Conservation (phyloP, 2,329 filamentous ascomycete genomes). For the Fusarium torulosum region DNA sequence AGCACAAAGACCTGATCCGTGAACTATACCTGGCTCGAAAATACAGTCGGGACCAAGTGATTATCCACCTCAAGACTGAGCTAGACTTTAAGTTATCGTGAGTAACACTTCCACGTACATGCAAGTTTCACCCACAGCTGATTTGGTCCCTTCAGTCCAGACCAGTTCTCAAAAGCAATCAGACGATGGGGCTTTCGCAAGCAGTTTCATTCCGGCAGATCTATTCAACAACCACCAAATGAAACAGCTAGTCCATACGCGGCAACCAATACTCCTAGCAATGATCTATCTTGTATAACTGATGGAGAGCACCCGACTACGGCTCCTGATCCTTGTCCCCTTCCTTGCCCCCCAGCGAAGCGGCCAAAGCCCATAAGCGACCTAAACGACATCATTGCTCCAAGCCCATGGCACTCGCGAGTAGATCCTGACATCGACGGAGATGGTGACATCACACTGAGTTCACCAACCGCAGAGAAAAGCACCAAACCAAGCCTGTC, state of each 20-base stretch:
- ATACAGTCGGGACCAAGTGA: conserved; percentile 4
- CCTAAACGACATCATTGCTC: neutral
- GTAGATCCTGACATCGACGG: fast-evolving
- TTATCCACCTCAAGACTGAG: neutral
- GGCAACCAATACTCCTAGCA: neutral
- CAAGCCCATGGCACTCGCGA: fast-evolving
- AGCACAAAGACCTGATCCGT: neutral
- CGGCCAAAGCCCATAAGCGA: neutral
- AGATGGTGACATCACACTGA: neutral
- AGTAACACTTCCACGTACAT: too few relatives aligned
- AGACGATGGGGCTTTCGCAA: conserved; percentile 10
- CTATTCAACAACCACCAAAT: too few relatives aligned
- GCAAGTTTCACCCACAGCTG: too few relatives aligned
- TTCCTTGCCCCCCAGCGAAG: neutral
- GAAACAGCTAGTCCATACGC: neutral
- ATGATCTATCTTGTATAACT: neutral
- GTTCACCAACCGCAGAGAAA: neutral
- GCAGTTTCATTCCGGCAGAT: neutral
- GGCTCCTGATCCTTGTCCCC: too few relatives aligned
- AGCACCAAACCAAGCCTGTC: fast-evolving
- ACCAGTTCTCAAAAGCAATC: conserved; percentile 17
- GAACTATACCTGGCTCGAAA: conserved; percentile 3
- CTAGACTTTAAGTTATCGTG: neutral
- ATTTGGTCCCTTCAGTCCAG: neutral
- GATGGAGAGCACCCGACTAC: too few relatives aligned